These are phyloP conservation scores for Colletotrichum destructivum DNA, from an alignment of 2,329 filamentous ascomycete species.

Conservation along the genomic window DNA sequence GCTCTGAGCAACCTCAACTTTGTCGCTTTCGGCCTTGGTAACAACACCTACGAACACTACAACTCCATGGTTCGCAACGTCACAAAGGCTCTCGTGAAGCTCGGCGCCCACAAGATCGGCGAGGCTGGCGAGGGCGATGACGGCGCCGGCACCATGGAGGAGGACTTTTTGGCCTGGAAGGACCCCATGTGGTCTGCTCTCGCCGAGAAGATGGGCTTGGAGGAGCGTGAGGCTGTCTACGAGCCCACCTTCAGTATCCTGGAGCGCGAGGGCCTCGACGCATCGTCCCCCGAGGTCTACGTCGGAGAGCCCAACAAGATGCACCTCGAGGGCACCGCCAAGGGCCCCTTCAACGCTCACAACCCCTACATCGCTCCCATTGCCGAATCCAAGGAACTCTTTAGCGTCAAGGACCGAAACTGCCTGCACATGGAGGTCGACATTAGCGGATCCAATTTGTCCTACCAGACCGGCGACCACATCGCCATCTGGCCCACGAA, in stretches of 20 bases:
- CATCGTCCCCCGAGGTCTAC: conserved; percentile 87
- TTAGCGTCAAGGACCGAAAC: conserved; percentile 90
- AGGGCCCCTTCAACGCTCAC: conserved; percentile 95
- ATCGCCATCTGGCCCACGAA: conserved; percentile 98
- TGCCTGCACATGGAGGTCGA: conserved; percentile 98
- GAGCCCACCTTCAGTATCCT: conserved; percentile 91
- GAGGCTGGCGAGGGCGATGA: conserved; percentile 96
- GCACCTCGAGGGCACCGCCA: conserved; percentile 87
- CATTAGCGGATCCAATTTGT: conserved; percentile 88
- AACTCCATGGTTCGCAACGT: conserved; percentile 98
- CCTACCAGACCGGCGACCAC: conserved; percentile 97
- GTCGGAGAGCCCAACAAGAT: conserved; percentile 96
- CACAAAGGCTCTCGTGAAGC: conserved; percentile 82
- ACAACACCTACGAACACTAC: conserved; percentile 99
- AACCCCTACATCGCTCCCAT: conserved; percentile 98
- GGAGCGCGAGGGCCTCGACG: conserved; percentile 80
- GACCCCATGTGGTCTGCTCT: conserved; percentile 98
- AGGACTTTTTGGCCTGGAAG: conserved; percentile 99
- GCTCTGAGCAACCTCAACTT: conserved; percentile 89
- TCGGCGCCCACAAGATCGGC: conserved; percentile 89
- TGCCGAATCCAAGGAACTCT: conserved; percentile 89
- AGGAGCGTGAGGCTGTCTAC: conserved; percentile 96
- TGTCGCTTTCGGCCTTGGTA: conserved; percentile 95
- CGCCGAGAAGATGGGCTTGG: conserved; percentile 85
- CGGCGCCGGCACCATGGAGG: conserved; percentile 98